phyloP scores from a whole-genome alignment of 2,329 filamentous ascomycete genomes.

The Nakataea oryzae region DNA sequence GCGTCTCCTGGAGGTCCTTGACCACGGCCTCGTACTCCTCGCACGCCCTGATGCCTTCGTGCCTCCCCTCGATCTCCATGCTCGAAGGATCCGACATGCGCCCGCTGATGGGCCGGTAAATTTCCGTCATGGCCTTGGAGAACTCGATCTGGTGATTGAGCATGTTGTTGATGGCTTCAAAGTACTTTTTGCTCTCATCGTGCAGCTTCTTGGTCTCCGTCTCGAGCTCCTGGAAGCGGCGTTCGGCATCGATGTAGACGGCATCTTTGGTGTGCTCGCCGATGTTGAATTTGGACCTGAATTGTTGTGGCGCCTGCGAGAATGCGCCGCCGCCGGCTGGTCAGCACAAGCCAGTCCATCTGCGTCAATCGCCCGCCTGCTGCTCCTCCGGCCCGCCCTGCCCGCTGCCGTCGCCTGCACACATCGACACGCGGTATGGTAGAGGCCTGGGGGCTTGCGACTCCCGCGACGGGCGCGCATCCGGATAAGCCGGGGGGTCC shows the following conservation, averaged over 20 bases:
- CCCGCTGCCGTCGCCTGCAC: neutral
- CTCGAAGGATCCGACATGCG: slow-evolving; percentile 88
- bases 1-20: slow-evolving; percentile 75
- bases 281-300: slow-evolving; percentile 89
- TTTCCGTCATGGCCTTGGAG: slow-evolving; percentile 87
- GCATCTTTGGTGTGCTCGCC: slow-evolving; percentile 92
- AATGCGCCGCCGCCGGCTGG: slow-evolving; percentile 8
- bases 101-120: slow-evolving; percentile 97
- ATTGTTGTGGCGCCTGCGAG: slow-evolving; percentile 70
- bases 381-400: too few relatives aligned
- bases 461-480: neutral
- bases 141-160: slow-evolving; percentile 96
- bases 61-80: slow-evolving; percentile 71
- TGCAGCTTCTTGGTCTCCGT: slow-evolving; percentile 93
- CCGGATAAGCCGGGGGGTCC: neutral
- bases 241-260: slow-evolving; percentile 89
- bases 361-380: neutral
- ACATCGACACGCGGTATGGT: neutral
- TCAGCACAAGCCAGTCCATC: neutral
- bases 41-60: slow-evolving; percentile 87
- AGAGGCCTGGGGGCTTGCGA: neutral
- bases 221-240: slow-evolving; percentile 88
- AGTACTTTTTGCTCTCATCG: slow-evolving; percentile 96
- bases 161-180: slow-evolving; percentile 97
- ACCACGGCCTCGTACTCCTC: slow-evolving; percentile 94